Evolutionary conservation across 2,329 filamentous ascomycete species (phyloP), one percentile per base, ranked within the genome.

Genomic region (Escovopsis sp.): DNA sequence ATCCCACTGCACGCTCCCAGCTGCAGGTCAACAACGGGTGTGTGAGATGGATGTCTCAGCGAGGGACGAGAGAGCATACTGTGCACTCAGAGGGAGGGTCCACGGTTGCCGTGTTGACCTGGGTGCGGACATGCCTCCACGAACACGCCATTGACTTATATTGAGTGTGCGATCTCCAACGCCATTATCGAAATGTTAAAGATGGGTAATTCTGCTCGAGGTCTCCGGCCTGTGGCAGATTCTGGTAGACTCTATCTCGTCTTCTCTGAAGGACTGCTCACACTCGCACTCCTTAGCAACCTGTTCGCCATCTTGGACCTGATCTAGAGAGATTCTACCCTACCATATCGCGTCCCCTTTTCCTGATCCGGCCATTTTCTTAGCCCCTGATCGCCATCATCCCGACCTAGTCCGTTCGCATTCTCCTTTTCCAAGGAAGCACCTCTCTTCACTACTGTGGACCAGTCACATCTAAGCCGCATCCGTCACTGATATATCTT

Each of bases 1-100:
- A 52, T 47, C 43, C 39, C 39, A 35, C 30, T 39, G 39, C 39
- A 30, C 27, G 33, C 40, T 34, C 32, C 37, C 39, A 38, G 35
- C 27, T 37, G 33, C 38, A 37, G 34, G 13, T 42, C 43, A 37
- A 41, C 43, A 35, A 45, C 39, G 32, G 32, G 42, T 37, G 43
- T 9, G 27, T 11, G 27, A 20, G 27, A 30, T 30, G 27, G 27
- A 30, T 30, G 27, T 30, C 27, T 30, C 27, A 30, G 27, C 27
- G 27, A 30, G 27, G 27, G 27, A 30, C 8, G 27, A 30, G 27
- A 30, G 27, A 30, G 27, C 20, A 20, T 20, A 20, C 20, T 20
- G 27, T 11, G 9, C 27, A 30, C 27, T 1, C 27, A 30, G 27
- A 30, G 8, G 15, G 36, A 16, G 39, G 35, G 33, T 36, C n/a